These are phyloP conservation scores for Cercophora newfieldiana DNA, from an alignment of 495 filamentous ascomycete species.

Conservation along the genomic window DNA sequence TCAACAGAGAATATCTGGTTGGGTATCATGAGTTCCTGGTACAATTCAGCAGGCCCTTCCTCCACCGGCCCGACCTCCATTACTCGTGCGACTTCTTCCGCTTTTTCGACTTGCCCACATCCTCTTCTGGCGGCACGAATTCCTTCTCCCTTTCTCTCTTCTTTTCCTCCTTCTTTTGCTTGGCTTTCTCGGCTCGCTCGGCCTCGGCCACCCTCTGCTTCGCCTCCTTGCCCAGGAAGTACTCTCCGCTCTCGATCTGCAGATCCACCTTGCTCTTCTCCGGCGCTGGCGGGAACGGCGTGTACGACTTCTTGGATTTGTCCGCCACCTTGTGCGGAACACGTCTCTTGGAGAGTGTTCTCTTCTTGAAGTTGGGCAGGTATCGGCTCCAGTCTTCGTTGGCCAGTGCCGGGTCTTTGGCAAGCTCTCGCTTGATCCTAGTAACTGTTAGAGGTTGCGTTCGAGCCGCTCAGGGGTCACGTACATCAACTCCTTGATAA, in stretches of 20 bases:
- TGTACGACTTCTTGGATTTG: constrained; percentile 93
- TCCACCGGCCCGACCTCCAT: not conserved
- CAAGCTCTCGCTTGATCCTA: constrained; percentile 93
- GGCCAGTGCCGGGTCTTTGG: constrained; percentile 85
- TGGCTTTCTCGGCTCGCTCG: constrained; percentile 75
- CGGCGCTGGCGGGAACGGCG: constrained; percentile 67
- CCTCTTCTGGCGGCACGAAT: constrained; percentile 81
- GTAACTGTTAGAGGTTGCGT: constrained; percentile 14
- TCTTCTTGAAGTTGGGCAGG: constrained; percentile 96
- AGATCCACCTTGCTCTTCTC: constrained; percentile 90
- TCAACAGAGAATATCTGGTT: constrained; percentile 23
- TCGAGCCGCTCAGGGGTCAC: not conserved
- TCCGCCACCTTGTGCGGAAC: constrained; percentile 84
- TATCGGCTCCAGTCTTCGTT: constrained; percentile 95
- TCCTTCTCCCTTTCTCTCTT: constrained; percentile 79
- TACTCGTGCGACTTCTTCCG: constrained; percentile 56
- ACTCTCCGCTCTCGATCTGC: constrained; percentile 97
- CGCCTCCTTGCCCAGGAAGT: constrained; percentile 88
- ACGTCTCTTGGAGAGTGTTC: constrained; percentile 80
- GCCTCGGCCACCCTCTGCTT: constrained; percentile 82
- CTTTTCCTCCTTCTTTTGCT: constrained; percentile 84
- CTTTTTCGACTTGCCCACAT: constrained; percentile 61
- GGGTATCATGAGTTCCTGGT: constrained; percentile 33
- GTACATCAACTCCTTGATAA: constrained; percentile 89
- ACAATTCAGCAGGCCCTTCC: constrained; percentile 19